Evolutionary conservation across 2,329 filamentous ascomycete species (phyloP).

Genomic region (Exophiala aquamarina): DNA sequence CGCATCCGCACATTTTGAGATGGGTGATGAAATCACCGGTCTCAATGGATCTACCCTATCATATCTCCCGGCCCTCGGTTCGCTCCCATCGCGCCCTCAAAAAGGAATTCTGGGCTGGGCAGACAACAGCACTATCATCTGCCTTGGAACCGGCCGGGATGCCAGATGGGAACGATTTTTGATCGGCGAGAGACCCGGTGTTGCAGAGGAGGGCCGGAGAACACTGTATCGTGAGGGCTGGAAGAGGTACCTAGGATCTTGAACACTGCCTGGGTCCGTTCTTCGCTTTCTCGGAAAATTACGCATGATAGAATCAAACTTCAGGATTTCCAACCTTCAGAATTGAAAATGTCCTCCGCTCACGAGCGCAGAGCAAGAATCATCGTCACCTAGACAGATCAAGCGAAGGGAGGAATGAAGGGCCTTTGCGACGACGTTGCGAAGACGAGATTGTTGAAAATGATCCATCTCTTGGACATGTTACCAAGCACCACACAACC

Average conservation of each 20-base stretch:
- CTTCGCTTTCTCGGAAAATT: no score
- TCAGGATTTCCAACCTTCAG: no score
- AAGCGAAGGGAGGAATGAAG: no score
- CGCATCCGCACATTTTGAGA: conserved; percentile 75
- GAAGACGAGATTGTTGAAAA: no score
- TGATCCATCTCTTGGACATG: no score
- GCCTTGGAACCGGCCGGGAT: conserved; percentile 76
- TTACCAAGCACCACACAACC: no score
- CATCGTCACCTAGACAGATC: no score
- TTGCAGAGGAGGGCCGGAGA: conserved; percentile 61
- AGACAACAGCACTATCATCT: conserved; percentile 67
- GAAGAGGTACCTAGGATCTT: conserved; percentile 68
- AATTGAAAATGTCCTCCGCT: no score
- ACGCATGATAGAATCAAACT: no score
- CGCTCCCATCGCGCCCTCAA: conserved; percentile 59
- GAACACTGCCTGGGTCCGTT: background rate
- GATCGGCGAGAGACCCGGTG: conserved; percentile 57
- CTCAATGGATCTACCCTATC: conserved; percentile 33
- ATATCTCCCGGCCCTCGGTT: conserved; percentile 51
- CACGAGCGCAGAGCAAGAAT: no score
- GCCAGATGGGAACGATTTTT: conserved; percentile 87
- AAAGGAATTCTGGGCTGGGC: conserved; percentile 89
- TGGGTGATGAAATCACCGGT: conserved; percentile 67
- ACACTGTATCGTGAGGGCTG: conserved; percentile 72
- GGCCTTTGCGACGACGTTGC: no score